Percentiles rank a stretch among this genome's conserved stretches.
phyloP scores from a whole-genome alignment of 2,329 filamentous ascomycete species.

The Monosporascus sp. region DNA sequence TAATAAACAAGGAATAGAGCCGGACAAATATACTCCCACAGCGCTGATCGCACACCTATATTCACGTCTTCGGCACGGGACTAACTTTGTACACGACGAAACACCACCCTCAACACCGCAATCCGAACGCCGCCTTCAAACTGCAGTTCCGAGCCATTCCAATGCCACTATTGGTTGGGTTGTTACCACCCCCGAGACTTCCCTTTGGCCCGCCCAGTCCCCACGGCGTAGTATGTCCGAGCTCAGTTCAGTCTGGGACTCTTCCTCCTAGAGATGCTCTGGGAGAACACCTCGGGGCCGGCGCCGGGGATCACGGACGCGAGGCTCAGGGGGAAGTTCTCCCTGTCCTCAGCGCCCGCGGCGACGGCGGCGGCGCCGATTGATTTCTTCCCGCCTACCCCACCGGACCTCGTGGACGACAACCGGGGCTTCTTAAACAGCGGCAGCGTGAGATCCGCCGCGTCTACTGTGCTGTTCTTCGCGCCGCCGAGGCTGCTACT shows the following conservation, averaged over 20 bases:
- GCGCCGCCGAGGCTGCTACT: slow-evolving; percentile 11
- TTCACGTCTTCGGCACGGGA: no score
- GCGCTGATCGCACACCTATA: background rate
- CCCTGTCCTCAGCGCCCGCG: slow-evolving; percentile 36
- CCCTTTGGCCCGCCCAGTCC: background rate
- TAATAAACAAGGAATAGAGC: slow-evolving; percentile 1
- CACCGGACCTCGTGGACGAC: slow-evolving; percentile 26
- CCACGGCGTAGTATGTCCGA: background rate
- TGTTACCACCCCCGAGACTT: no score
- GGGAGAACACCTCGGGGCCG: slow-evolving; percentile 33
- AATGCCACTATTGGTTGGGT: no score
- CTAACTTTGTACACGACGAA: no score
- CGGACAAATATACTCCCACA: background rate
- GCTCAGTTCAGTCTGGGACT: slow-evolving; percentile 42
- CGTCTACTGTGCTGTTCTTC: slow-evolving; percentile 5
- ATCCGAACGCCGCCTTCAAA: no score
- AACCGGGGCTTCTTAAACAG: slow-evolving; percentile 40
- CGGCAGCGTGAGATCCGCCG: slow-evolving; percentile 35
- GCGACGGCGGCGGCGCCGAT: slow-evolving; percentile 19
- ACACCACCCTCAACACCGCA: no score
- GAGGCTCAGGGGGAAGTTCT: slow-evolving; percentile 40
- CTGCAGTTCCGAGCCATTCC: no score
- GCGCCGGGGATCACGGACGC: slow-evolving; percentile 20
- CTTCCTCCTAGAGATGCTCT: slow-evolving; percentile 46
- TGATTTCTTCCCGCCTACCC: slow-evolving; percentile 23